These are phyloP conservation scores for Tetracladium maxilliforme DNA, from an alignment of 2,329 filamentous ascomycete species.

Conservation along the genomic window DNA sequence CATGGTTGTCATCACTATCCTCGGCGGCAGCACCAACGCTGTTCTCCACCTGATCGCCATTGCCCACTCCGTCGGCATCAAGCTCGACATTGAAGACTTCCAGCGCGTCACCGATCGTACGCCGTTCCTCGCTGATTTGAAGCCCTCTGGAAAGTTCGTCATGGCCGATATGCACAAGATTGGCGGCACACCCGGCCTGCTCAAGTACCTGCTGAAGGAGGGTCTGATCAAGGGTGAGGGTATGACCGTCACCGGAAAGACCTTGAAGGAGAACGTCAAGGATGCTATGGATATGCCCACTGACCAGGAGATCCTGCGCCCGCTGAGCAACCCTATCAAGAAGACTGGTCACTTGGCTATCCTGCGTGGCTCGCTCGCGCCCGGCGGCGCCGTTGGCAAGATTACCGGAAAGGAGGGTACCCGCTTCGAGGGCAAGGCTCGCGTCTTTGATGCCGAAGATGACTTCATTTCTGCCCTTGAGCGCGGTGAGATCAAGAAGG, in stretches of 20 bases:
- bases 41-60: slow-evolving; percentile 77
- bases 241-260: slow-evolving; percentile 45
- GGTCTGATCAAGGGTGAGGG: slow-evolving; percentile 42
- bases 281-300: slow-evolving; percentile 47
- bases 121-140: slow-evolving; percentile 69
- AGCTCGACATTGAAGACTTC: slow-evolving; percentile 77
- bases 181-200: slow-evolving; percentile 39
- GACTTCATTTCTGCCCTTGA: slow-evolving; percentile 55
- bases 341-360: slow-evolving; percentile 60
- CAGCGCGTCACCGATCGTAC: slow-evolving; percentile 66
- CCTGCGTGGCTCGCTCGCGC: slow-evolving; percentile 52
- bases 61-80: slow-evolving; percentile 66
- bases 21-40: slow-evolving; percentile 74
- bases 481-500: slow-evolving; percentile 53
- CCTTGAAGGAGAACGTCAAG: slow-evolving; percentile 40
- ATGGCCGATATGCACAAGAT: slow-evolving; percentile 41
- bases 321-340: slow-evolving; percentile 56
- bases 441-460: slow-evolving; percentile 57
- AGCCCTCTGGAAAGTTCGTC: slow-evolving; percentile 57
- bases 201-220: slow-evolving; percentile 42
- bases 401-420: slow-evolving; percentile 66
- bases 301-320: slow-evolving; percentile 57
- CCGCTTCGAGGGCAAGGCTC: slow-evolving; percentile 52
- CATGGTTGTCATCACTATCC: slow-evolving; percentile 71
- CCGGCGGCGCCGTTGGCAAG: slow-evolving; percentile 57